These are phyloP conservation scores for Nepenthes mirabilis DNA, from an alignment of 148 eudicot species.

Conservation along the genomic window DNA sequence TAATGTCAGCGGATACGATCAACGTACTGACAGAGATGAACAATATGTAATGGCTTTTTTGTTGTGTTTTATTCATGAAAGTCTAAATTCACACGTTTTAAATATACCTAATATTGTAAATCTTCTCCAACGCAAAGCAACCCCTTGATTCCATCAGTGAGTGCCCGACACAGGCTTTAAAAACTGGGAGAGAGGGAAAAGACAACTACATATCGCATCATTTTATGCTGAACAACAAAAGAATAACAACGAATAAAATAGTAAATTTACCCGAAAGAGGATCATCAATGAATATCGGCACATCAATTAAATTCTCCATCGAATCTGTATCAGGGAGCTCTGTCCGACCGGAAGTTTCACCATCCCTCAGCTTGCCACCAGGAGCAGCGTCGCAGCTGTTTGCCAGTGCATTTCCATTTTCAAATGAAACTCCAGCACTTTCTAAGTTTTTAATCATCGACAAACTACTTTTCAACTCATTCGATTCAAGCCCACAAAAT, in stretches of 20 bases:
- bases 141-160: too few relatives aligned
- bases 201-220: too few relatives aligned
- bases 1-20: too few relatives aligned
- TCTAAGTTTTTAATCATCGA: slow-evolving; percentile 17
- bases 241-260: neutral
- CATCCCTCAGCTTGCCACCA: slow-evolving; percentile 23
- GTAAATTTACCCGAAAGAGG: slow-evolving; percentile 34
- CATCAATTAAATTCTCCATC: slow-evolving; percentile 41
- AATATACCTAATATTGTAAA: too few relatives aligned
- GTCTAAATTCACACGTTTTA: too few relatives aligned
- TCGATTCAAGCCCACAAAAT: slow-evolving; percentile 28
- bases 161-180: too few relatives aligned
- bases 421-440: slow-evolving; percentile 23
- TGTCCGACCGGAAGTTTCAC: slow-evolving; percentile 23
- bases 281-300: slow-evolving; percentile 40
- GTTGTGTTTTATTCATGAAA: too few relatives aligned
- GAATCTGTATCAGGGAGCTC: slow-evolving; percentile 27
- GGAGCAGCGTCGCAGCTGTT: slow-evolving; percentile 11
- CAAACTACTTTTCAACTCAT: slow-evolving; percentile 22
- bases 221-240: too few relatives aligned
- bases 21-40: too few relatives aligned
- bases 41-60: too few relatives aligned
- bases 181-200: too few relatives aligned
- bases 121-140: too few relatives aligned
- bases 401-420: slow-evolving; percentile 18